Percentiles rank a stretch among this genome's conserved stretches.
phyloP scores from a whole-genome alignment of 2,329 filamentous ascomycete genomes.

The Diaporthe velutina region DNA sequence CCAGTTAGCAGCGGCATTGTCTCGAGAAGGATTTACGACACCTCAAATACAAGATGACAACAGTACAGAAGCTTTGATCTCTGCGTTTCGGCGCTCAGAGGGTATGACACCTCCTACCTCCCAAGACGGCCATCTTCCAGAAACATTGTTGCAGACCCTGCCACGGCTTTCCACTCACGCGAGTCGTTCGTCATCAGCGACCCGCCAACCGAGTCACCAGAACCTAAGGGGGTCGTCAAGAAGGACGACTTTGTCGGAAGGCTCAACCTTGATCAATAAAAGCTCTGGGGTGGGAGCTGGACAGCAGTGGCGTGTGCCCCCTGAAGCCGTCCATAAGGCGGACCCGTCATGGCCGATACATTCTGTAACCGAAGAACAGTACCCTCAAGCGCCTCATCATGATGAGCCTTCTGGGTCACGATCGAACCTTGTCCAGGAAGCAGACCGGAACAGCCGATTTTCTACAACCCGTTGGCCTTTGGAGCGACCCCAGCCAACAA shows the following conservation, averaged over 20 bases:
- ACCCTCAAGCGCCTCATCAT: background rate
- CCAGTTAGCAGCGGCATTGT: background rate
- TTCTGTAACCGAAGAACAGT: background rate
- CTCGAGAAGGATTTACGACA: background rate
- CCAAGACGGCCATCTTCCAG: background rate
- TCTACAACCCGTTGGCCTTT: background rate
- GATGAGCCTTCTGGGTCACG: background rate
- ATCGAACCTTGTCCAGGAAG: background rate
- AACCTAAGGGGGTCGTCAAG: constrained; percentile 4
- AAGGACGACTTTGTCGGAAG: constrained; percentile 13
- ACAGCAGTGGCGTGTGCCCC: background rate
- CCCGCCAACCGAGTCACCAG: background rate
- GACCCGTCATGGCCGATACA: background rate
- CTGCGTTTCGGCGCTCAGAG: background rate
- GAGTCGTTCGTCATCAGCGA: background rate
- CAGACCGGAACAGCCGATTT: background rate
- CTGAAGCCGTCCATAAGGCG: background rate
- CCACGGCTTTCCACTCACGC: constrained; percentile 5
- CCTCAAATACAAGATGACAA: background rate
- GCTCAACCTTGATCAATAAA: background rate
- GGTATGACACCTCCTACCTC: background rate
- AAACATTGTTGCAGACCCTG: background rate
- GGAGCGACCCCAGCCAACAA: background rate
- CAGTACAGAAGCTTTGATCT: background rate
- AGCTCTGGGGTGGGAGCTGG: background rate